phyloP scores from a whole-genome alignment of 1,284 basidiomycete genomes.

The Dichomitus squalens region DNA sequence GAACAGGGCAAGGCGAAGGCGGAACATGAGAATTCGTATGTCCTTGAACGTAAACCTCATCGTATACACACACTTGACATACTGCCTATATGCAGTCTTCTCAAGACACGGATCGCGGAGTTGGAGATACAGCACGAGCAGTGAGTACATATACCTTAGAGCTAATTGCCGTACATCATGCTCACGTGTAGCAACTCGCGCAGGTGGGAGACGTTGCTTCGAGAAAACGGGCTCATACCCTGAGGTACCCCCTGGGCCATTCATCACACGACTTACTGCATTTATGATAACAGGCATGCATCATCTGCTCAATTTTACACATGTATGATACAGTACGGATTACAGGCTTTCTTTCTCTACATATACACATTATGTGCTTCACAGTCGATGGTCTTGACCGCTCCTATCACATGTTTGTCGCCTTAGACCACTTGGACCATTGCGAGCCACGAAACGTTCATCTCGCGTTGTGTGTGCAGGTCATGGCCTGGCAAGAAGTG shows the following conservation, averaged over 20 bases:
- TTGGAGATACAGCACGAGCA: constrained; percentile 76
- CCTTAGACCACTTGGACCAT: too few species aligned
- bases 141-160: constrained; percentile 50
- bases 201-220: constrained; percentile 70
- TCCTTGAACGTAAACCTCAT: constrained; percentile 23
- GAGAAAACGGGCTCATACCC: constrained; percentile 56
- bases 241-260: constrained; percentile 21
- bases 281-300: background rate
- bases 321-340: background rate
- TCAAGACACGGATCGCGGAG: constrained; percentile 74
- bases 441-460: too few species aligned
- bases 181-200: constrained; percentile 1
- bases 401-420: too few species aligned
- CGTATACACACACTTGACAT: background rate
- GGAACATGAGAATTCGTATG: constrained; percentile 78
- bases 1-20: constrained; percentile 77
- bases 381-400: background rate
- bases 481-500: too few species aligned
- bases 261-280: background rate
- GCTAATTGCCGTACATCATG: background rate
- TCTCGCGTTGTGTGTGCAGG: too few species aligned
- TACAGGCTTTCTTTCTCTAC: background rate
- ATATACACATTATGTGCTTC: background rate
- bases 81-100: constrained; percentile 46
- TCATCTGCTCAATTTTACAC: constrained; percentile 5